Base-by-base conservation (phyloP, 805 yeast species). In the Millerozyma acaciae region DNA sequence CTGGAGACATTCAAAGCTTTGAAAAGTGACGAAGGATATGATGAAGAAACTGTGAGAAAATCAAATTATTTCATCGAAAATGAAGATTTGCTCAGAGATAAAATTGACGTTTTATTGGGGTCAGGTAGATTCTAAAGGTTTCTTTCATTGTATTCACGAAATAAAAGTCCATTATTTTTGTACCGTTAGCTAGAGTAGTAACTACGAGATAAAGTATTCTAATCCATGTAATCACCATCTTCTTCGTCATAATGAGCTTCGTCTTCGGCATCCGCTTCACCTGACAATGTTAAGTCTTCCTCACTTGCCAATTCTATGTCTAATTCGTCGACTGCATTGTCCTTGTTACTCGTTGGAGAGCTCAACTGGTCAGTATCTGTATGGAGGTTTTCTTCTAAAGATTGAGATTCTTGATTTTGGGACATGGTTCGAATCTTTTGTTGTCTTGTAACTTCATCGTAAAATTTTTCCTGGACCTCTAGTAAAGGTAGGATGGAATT, bases 1-100 rank as follows among this genome's bases (percentile, higher is more conserved):
- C 70, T 87, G 10, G 85, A 87, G 39, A 84, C 90, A 30, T 70
- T 93, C 50, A 88, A 84, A 60, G 84, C 90, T 9, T 69, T 93
- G 43, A 75, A 87, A 39, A 88, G 95, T 44, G 97, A 93, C 43
- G 93, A 84, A 47, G 90, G 89, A 7, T 84, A 80, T 59, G 80
- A 80, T 52, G 97, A 90, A 61, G 97, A 89, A 53, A 68, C 76
- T 14, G 95, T 87, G 4, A 78, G 98, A 63, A 75, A 83, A 48
- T 77, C 96, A 3, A 78, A 79, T 12, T 93, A 82, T 59, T 93
- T 63, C 40, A 76, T 78, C 26, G 89, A 86, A 48, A 86, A 85
- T 40, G 70, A 66, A 44, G 56, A 55, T 18, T 65, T 84, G 46
- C 65, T 93, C 35, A 74, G 76, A 40, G 93, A 88, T 47, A 88